Percentiles rank a stretch among this genome's conserved stretches.
Conservation (phyloP, 768 basidiomycete genomes). For the Coprinellus micaceus region DNA sequence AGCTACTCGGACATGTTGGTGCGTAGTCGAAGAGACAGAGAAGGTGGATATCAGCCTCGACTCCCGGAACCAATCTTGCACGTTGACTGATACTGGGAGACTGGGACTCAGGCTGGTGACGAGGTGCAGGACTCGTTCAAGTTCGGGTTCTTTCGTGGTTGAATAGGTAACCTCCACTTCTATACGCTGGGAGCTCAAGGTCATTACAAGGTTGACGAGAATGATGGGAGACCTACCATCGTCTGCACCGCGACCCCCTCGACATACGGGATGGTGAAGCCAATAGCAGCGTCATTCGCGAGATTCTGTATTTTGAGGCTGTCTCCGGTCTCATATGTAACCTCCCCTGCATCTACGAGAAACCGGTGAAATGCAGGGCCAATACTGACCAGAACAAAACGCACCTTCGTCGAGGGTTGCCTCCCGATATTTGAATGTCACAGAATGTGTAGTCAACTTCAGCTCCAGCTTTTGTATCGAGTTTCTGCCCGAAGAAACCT, state of each 20-base stretch:
- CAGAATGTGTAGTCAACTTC: slow-evolving; percentile 52
- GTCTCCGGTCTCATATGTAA: slow-evolving; percentile 34
- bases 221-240: slow-evolving; percentile 44
- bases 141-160: slow-evolving; percentile 48
- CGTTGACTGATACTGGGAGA: slow-evolving; percentile 86
- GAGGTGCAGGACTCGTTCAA: slow-evolving; percentile 51
- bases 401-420: slow-evolving; percentile 38
- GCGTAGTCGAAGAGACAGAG: slow-evolving; percentile 77
- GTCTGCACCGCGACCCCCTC: slow-evolving; percentile 58
- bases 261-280: slow-evolving; percentile 61
- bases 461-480: slow-evolving; percentile 50
- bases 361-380: background rate
- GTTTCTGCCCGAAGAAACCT: slow-evolving; percentile 69
- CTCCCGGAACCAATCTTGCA: slow-evolving; percentile 94
- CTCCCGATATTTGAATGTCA: slow-evolving; percentile 45
- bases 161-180: slow-evolving; percentile 64
- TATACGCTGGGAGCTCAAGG: slow-evolving; percentile 52
- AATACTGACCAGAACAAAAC: background rate
- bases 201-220: background rate
- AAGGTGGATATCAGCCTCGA: slow-evolving; percentile 88
- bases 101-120: slow-evolving; percentile 59
- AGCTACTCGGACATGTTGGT: slow-evolving; percentile 74
- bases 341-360: slow-evolving; percentile 13
- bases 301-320: slow-evolving; percentile 48
- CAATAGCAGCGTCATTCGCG: slow-evolving; percentile 40